A percentile compares a stretch with the other conserved stretches of the same genome.
These are phyloP conservation scores for Kwoniella sp. DNA, from an alignment of 768 basidiomycete genomes.

Conservation along the genomic window DNA sequence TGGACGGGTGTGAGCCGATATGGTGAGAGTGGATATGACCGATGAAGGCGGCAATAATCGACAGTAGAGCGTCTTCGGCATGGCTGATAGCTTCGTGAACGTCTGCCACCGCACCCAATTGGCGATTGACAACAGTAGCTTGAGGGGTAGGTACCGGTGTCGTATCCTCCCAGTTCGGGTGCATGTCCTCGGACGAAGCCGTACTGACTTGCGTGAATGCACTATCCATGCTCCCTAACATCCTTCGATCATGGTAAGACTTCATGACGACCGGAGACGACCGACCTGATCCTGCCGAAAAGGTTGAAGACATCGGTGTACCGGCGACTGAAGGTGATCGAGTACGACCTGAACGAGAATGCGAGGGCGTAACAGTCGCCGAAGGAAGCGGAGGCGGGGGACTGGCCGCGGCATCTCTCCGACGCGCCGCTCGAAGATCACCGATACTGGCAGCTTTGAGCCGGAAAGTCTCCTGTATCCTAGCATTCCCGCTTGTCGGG, in stretches of 20 bases:
- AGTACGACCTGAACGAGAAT: slow-evolving; percentile 14
- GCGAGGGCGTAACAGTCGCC: slow-evolving; percentile 16
- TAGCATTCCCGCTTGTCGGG: slow-evolving; percentile 12
- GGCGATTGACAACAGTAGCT: slow-evolving; percentile 9
- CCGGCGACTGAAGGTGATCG: slow-evolving; percentile 26
- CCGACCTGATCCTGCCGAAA: slow-evolving; percentile 28
- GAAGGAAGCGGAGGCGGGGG: slow-evolving; percentile 44
- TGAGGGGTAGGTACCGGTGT: slow-evolving; percentile 31
- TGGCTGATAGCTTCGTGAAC: slow-evolving; percentile 61
- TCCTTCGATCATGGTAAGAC: slow-evolving; percentile 20
- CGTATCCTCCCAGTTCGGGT: slow-evolving; percentile 22
- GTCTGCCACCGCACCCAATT: slow-evolving; percentile 18
- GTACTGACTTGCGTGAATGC: slow-evolving; percentile 18
- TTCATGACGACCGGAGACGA: slow-evolving; percentile 24
- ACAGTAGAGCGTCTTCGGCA: slow-evolving; percentile 87
- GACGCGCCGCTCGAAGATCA: slow-evolving; percentile 39
- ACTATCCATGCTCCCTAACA: slow-evolving; percentile 33
- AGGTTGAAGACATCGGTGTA: slow-evolving; percentile 37
- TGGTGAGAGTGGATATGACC: slow-evolving; percentile 95
- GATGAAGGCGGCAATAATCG: slow-evolving; percentile 94
- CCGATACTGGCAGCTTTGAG: slow-evolving; percentile 31
- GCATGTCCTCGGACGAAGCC: slow-evolving; percentile 26
- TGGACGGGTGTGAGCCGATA: slow-evolving; percentile 84
- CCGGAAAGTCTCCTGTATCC: slow-evolving; percentile 43
- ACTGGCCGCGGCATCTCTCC: slow-evolving; percentile 25